Evolutionary conservation across 2,329 filamentous ascomycete genomes (phyloP).

Genomic region (Trichophyton verrucosum): DNA sequence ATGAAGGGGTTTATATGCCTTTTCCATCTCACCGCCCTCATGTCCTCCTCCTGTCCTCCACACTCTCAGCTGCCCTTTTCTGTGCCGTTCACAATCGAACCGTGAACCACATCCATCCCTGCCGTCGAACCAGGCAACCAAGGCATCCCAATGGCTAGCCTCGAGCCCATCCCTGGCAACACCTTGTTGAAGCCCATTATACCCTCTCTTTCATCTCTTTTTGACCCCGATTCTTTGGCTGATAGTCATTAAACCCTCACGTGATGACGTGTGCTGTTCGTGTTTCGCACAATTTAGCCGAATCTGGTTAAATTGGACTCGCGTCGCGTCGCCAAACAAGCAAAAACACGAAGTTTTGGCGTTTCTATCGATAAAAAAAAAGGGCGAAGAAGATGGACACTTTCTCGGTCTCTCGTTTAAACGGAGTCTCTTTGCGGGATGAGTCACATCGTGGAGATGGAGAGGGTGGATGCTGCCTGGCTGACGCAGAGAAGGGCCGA

Average conservation of each 20-base stretch:
- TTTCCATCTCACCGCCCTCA: background rate
- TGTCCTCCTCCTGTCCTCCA: background rate
- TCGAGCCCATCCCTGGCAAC: background rate
- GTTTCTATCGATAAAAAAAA: background rate
- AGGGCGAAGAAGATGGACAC: background rate
- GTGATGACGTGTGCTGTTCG: background rate
- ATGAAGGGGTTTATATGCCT: background rate
- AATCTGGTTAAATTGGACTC: background rate
- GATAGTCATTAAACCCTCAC: background rate
- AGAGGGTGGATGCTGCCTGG: background rate
- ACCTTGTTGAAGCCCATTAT: background rate
- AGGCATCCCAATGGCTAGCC: background rate
- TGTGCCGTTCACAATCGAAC: background rate
- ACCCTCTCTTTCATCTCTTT: background rate
- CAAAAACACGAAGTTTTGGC: background rate
- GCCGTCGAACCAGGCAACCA: background rate
- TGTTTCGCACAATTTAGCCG: background rate
- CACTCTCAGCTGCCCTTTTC: too few relatives aligned
- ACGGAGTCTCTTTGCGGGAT: background rate
- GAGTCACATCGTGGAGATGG: background rate
- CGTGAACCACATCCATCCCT: background rate
- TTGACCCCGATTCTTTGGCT: background rate
- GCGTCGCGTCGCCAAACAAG: background rate
- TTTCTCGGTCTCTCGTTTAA: background rate
- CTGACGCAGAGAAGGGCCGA: background rate